These are phyloP conservation scores for Candida albicans DNA, from an alignment of 1,139 yeast species.

Conservation along the genomic window DNA sequence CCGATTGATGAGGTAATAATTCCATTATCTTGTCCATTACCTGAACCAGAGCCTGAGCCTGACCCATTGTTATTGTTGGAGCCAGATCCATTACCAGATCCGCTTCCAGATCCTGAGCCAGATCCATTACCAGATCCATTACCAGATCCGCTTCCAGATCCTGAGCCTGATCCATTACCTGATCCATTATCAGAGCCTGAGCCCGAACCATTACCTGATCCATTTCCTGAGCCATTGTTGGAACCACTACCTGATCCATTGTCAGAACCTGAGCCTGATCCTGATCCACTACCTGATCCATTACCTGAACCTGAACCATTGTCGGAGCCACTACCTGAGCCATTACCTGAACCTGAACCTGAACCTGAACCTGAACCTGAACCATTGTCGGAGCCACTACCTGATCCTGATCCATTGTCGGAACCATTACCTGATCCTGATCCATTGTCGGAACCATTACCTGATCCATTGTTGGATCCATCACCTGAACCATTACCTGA, in stretches of 20 bases:
- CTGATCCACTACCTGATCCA: too few species aligned
- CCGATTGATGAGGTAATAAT: not conserved
- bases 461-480: too few species aligned
- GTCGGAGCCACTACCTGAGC: not conserved
- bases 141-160: too few species aligned
- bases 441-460: too few species aligned
- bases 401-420: not conserved
- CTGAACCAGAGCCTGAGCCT: constrained; percentile 2
- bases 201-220: too few species aligned
- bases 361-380: constrained; percentile 2
- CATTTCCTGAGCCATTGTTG: not conserved
- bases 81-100: not conserved
- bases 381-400: not conserved
- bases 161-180: not conserved
- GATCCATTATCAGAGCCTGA: not conserved
- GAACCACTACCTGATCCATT: too few species aligned
- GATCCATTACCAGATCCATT: too few species aligned
- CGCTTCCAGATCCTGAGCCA: not conserved
- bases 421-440: too few species aligned
- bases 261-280: too few species aligned
- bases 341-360: not conserved
- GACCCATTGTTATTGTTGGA: constrained; percentile 1
- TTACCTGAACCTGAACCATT: constrained; percentile 1
- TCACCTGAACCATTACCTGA: too few species aligned
- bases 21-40: not conserved